These are phyloP conservation scores for Oenanthe javanica DNA, from an alignment of 140 eudicot genomes.

Conservation along the genomic window DNA sequence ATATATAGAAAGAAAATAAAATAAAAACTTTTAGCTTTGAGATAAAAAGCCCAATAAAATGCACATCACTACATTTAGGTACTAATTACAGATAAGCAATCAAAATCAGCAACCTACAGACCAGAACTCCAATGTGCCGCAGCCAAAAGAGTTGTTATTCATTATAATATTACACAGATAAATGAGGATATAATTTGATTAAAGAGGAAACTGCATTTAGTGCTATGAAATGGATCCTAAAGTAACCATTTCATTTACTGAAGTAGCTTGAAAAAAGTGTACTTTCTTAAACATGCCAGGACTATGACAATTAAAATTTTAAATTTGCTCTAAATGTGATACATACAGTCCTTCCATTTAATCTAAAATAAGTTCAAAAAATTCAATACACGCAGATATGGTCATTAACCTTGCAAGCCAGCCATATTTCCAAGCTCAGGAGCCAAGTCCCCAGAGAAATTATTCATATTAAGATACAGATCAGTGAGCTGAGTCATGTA, in stretches of 20 bases:
- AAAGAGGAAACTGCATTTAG: background rate
- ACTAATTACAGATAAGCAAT: background rate
- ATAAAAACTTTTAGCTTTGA: background rate
- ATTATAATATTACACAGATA: background rate
- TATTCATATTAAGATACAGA: constrained; percentile 83
- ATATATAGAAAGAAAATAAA: background rate
- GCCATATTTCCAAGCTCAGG: constrained; percentile 59
- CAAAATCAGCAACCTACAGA: background rate
- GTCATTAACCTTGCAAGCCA: constrained; percentile 67
- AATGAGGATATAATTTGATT: background rate
- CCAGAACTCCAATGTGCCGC: background rate
- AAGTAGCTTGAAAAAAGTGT: background rate
- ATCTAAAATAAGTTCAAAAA: background rate
- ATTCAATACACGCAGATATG: background rate
- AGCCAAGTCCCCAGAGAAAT: constrained; percentile 77
- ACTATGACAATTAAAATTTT: background rate
- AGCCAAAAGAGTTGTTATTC: background rate
- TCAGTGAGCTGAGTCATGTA: constrained; percentile 55
- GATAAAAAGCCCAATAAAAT: background rate
- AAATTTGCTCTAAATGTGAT: background rate
- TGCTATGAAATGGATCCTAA: background rate
- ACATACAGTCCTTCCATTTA: background rate
- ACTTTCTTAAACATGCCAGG: background rate
- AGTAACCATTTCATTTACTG: background rate
- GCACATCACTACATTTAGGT: background rate